phyloP scores from a whole-genome alignment of 768 basidiomycete genomes.

The Galerina sulciceps region DNA sequence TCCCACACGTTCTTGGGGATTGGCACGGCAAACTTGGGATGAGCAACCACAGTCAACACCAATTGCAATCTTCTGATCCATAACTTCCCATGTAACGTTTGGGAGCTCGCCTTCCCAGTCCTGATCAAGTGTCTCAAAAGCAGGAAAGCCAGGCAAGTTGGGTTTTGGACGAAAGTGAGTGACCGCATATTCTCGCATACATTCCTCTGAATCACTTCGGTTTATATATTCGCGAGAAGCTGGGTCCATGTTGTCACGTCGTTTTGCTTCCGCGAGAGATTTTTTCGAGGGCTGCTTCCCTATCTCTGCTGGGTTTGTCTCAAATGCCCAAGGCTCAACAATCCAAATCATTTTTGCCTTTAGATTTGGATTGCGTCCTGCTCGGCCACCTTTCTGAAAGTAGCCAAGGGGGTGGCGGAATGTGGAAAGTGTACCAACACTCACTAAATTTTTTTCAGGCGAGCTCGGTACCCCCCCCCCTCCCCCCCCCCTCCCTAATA shows the following conservation, averaged over 20 bases:
- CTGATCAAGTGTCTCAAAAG: neutral
- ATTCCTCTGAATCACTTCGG: neutral
- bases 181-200: neutral
- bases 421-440: no score
- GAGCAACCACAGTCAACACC: neutral
- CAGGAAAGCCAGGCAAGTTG: neutral
- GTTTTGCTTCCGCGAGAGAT: neutral
- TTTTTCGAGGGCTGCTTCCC: neutral
- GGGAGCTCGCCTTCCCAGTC: neutral
- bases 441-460: no score
- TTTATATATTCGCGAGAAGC: neutral
- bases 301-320: no score
- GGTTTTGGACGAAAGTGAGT: slow-evolving; percentile 3
- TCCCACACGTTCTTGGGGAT: neutral
- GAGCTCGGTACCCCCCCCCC: no score
- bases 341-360: no score
- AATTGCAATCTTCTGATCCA: neutral
- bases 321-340: no score
- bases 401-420: no score
- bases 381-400: no score
- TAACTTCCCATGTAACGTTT: neutral
- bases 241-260: neutral
- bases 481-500: no score
- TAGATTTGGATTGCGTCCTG: no score
- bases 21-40: neutral